A percentile compares a stretch with the other conserved stretches of the same genome.
These are phyloP conservation scores for Candida montana DNA, from an alignment of 805 yeast species.

Conservation along the genomic window DNA sequence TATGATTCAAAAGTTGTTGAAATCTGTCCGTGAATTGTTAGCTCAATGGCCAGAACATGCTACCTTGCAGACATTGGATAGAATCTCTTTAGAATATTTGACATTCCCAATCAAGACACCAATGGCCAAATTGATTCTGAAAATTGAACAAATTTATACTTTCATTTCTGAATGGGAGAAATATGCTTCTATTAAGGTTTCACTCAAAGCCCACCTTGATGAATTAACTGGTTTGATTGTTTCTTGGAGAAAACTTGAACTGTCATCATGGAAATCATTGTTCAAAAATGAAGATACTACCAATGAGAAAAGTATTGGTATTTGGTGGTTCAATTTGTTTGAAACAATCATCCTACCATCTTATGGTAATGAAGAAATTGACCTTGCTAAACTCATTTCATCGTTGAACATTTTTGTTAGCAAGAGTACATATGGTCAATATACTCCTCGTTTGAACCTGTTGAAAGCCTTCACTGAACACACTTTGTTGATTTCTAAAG, in stretches of 20 bases:
- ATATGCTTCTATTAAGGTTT: constrained; percentile 75
- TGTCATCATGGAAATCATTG: constrained; percentile 77
- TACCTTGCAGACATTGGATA: constrained; percentile 61
- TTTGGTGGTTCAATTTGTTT: constrained; percentile 90
- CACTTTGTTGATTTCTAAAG: constrained; percentile 29
- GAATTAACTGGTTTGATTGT: constrained; percentile 66
- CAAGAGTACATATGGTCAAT: constrained; percentile 76
- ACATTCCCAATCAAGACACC: constrained; percentile 62
- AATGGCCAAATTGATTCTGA: constrained; percentile 68
- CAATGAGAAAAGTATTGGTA: constrained; percentile 48
- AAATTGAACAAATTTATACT: constrained; percentile 81
- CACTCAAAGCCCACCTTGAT: constrained; percentile 51
- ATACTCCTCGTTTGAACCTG: constrained; percentile 48
- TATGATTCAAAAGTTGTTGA: constrained; percentile 39
- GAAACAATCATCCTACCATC: constrained; percentile 63
- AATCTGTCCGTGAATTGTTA: constrained; percentile 42
- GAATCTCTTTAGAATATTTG: constrained; percentile 63
- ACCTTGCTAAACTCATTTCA: constrained; percentile 35
- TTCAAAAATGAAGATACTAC: constrained; percentile 58
- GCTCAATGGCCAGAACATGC: constrained; percentile 94
- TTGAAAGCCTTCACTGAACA: constrained; percentile 63
- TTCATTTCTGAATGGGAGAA: constrained; percentile 90
- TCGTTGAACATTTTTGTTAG: constrained; percentile 74
- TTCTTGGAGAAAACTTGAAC: constrained; percentile 85
- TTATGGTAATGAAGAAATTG: constrained; percentile 32